These are phyloP conservation scores for Exophiala sp. DNA, from an alignment of 2,329 filamentous ascomycete genomes.

Conservation along the genomic window DNA sequence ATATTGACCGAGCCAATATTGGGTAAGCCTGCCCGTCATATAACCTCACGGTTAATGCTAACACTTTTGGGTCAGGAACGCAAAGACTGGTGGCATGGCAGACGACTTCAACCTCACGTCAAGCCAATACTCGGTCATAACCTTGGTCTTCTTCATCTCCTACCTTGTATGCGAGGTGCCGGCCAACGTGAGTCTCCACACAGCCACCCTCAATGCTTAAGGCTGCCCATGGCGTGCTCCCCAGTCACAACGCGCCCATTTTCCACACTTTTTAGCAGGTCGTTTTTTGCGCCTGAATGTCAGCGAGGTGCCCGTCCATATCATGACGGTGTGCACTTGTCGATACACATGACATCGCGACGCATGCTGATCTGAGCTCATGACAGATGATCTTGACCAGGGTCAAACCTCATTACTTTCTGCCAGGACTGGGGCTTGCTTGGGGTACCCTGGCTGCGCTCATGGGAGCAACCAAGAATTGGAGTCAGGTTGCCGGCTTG, in stretches of 20 bases:
- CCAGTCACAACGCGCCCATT: no score
- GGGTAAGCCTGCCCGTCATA: no score
- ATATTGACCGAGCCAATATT: no score
- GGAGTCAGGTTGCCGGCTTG: conserved; percentile 39
- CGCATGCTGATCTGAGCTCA: neutral
- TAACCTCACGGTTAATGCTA: no score
- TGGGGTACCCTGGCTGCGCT: conserved; percentile 6
- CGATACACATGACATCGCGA: no score
- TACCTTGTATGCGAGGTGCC: conserved; percentile 18
- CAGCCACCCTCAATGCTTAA: neutral
- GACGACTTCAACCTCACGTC: conserved; percentile 15
- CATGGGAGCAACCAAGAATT: conserved; percentile 32
- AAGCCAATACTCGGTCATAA: conserved; percentile 20
- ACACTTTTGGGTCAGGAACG: no score
- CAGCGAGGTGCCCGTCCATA: no score
- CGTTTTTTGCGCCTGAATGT: no score
- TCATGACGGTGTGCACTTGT: no score
- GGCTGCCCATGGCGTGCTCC: no score
- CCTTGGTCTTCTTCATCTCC: conserved; percentile 19
- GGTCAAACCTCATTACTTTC: conserved; percentile 3
- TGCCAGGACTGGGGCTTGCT: conserved; percentile 6
- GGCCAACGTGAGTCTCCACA: conserved; percentile 4
- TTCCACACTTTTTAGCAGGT: no score
- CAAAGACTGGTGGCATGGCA: conserved; percentile 10
- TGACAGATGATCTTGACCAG: conserved; percentile 6